These are phyloP conservation scores for Epichloe sp. DNA, from an alignment of 2,329 filamentous ascomycete species.

Conservation along the genomic window DNA sequence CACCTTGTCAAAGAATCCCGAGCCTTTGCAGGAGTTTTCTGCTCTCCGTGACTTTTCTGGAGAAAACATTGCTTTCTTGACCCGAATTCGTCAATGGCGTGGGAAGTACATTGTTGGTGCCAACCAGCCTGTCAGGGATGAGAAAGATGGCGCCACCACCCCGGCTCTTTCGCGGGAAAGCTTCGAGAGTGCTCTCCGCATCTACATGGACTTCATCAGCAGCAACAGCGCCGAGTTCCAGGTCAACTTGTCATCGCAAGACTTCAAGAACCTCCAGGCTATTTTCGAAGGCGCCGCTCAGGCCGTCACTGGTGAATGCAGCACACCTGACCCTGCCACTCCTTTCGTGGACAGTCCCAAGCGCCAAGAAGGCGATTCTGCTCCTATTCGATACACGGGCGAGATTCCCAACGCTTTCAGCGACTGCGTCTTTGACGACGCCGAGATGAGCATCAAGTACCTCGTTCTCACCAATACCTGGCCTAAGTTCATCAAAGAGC, in stretches of 20 bases:
- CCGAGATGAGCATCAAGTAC: constrained; percentile 50
- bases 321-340: constrained; percentile 26
- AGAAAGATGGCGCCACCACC: constrained; percentile 2
- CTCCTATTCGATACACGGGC: constrained; percentile 24
- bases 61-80: constrained; percentile 55
- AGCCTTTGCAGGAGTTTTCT: constrained; percentile 46
- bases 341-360: constrained; percentile 27
- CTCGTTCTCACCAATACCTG: constrained; percentile 58
- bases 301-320: constrained; percentile 27
- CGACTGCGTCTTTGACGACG: constrained; percentile 43
- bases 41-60: constrained; percentile 51
- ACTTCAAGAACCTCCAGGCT: constrained; percentile 38
- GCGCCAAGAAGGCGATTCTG: constrained; percentile 10
- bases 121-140: constrained; percentile 8
- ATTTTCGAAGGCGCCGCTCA: constrained; percentile 44
- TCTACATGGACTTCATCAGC: constrained; percentile 50
- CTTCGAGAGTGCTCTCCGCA: constrained; percentile 44
- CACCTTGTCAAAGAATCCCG: constrained; percentile 41
- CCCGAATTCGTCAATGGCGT: constrained; percentile 34
- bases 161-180: constrained; percentile 30
- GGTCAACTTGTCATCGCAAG: constrained; percentile 48
- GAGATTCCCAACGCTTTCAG: constrained; percentile 39
- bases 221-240: constrained; percentile 50
- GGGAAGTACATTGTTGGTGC: constrained; percentile 13
- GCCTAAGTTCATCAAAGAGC: constrained; percentile 42